Evolutionary conservation across 2,329 filamentous ascomycete genomes (phyloP), one percentile per base, ranked within the genome.

Genomic region (Conoideocrella luteorostrata): DNA sequence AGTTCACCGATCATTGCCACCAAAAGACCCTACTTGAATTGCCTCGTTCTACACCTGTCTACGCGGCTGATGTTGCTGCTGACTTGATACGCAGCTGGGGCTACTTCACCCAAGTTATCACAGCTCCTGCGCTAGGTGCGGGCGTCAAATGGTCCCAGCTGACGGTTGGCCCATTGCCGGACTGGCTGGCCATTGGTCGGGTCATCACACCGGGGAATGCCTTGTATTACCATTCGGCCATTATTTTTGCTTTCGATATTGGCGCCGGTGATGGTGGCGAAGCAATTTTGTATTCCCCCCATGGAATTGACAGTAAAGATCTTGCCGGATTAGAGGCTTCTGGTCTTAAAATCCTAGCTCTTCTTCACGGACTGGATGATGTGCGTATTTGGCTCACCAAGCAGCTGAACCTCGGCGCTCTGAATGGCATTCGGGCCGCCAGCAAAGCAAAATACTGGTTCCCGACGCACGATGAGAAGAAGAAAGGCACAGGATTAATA

Each of bases 1-100:
- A 84, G 56, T 85, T 84, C 51, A 84, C 80, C 1, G 80, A 85
- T 54, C 82, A 84, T 55, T 84, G 79, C 58, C 80, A 85, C 53
- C 68, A 74, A 47, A 68, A 74, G 3, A 85, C 81, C 12, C 62
- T 85, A 21, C 57, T 72, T 34, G 71, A 82, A 51, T 59, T 84
- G 4, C 64, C 75, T 5, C 50, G 52, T 1, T 58, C 67, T 34
- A 74, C 80, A 4, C 78, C 80, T 0, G 67, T 85, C 1, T 74
- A 83, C 46, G 80, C 80, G 11, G 73, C 76, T 3, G 69, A 72
- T 52, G 72, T 78, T 58, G 80, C 80, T 0, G 76, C 74, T 0
- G 64, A 64, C 11, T 62, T 81, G 17, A 76, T 85, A 29, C 59
- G 65, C 2, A 69, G 69, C 4, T 85, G 78, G 77, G 58, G 63